Evolutionary conservation across 179 eudicot species (phyloP), one percentile per base, ranked within the genome.

Genomic region (Amaranthus tricolor): DNA sequence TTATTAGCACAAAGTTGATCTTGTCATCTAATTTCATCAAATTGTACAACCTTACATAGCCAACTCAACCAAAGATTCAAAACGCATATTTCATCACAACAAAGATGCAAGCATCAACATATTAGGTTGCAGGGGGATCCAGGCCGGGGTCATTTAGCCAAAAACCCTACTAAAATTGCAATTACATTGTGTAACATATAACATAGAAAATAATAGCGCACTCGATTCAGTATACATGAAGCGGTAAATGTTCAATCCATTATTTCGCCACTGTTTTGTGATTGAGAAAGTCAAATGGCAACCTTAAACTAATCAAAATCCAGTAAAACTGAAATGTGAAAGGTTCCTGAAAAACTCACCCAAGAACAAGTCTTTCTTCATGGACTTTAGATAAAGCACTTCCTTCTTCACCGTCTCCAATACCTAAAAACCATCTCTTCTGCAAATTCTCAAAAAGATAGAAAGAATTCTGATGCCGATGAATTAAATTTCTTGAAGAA

Each of bases 321-420:
- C 4, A 62, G 17, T 45, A 14, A 54, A 64, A 64, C 40, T 17
- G 15, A 48, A 24, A 58, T 4, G 15, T 7, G 63, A 40, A 55
- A 21, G 62, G 24, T 17, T n/a, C 13, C 62, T 59, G 16, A 24
- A 60, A 56, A 69, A 61, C 82, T 76, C 73, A 93, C 98, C 98
- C 98, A 75, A 94, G 57, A 43, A 91, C 77, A 57, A 87, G 88
- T 64, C 74, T 86, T 82, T 94, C 98, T 78, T 94, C 97, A 49
- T 94, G 82, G 70, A 89, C 79, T 75, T 88, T 94, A 50, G 98
- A 83, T 5, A 94, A 70, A 67, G 79, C 82, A 77, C 75, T 82
- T 24, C 94, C 92, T 78, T 91, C 91, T 45, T 89, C 97, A 66
- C 97, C 98, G 78, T 94, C 98, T 43, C 96, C 92, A 51, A 90